Evolutionary conservation across 208 protist genomes (phyloP).

Genomic region (Leishmania mexicana): DNA sequence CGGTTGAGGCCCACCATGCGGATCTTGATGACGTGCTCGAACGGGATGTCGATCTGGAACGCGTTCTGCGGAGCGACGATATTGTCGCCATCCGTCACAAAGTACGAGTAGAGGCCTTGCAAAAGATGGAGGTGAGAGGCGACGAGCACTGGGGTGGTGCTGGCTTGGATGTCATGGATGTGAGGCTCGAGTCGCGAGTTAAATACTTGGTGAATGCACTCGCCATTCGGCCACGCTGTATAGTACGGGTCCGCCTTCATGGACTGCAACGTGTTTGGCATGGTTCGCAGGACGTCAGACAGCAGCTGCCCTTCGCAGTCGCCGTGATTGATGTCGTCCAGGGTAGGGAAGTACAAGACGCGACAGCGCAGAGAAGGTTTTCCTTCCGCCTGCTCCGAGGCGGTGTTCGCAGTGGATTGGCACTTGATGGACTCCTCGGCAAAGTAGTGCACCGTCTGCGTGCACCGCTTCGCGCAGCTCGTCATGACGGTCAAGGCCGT

Average conservation of each 20-base stretch:
- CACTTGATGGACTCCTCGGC: slow-evolving; percentile 52
- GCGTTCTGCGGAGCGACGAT: slow-evolving; percentile 79
- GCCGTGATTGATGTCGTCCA: slow-evolving; percentile 89
- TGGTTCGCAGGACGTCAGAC: slow-evolving; percentile 67
- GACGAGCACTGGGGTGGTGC: slow-evolving; percentile 72
- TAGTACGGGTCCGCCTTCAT: slow-evolving; percentile 89
- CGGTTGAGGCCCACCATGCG: slow-evolving; percentile 63
- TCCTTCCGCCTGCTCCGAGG: neutral
- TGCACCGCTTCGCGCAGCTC: slow-evolving; percentile 83
- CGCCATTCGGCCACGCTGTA: slow-evolving; percentile 88
- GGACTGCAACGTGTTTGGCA: slow-evolving; percentile 76
- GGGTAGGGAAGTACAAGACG: slow-evolving; percentile 83
- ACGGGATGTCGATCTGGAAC: slow-evolving; percentile 75
- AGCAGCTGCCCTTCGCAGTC: slow-evolving; percentile 86
- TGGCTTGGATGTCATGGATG: slow-evolving; percentile 92
- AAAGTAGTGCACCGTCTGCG: slow-evolving; percentile 84
- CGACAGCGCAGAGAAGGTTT: slow-evolving; percentile 56
- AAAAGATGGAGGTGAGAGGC: slow-evolving; percentile 81
- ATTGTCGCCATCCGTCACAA: slow-evolving; percentile 75
- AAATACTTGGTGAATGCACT: slow-evolving; percentile 90
- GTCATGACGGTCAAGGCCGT: slow-evolving; percentile 71
- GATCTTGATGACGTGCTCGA: slow-evolving; percentile 83
- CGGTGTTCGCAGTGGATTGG: neutral
- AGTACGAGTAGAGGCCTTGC: slow-evolving; percentile 89
- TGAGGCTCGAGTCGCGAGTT: slow-evolving; percentile 87